phyloP scores from a whole-genome alignment of 2,329 filamentous ascomycete genomes.

The Ramularia collo-cygni region DNA sequence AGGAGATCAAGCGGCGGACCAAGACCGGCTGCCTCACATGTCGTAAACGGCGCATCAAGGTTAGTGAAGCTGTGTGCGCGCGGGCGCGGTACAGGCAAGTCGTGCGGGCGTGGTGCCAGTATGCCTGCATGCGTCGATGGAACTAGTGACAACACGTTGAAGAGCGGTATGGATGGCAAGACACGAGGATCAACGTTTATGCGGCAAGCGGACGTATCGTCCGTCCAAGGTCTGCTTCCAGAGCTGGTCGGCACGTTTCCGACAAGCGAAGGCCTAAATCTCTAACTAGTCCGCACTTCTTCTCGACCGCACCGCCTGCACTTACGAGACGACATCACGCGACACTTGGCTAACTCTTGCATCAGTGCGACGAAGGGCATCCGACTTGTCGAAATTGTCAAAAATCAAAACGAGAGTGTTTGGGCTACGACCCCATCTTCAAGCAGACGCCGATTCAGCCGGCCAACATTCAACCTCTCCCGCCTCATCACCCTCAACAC shows the following conservation, averaged over 20 bases:
- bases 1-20: constrained; percentile 69
- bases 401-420: constrained; percentile 79
- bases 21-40: constrained; percentile 48
- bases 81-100: neutral
- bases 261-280: neutral
- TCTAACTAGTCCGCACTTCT: neutral
- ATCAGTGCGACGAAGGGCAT: constrained; percentile 90
- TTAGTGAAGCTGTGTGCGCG: constrained; percentile 36
- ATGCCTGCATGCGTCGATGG: neutral
- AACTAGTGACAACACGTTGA: neutral
- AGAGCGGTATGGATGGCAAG: too few species aligned
- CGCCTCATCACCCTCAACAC: constrained; percentile 36
- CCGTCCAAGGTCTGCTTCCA: too few species aligned
- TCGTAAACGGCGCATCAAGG: constrained; percentile 63
- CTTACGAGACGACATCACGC: constrained; percentile 12
- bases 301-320: constrained; percentile 2
- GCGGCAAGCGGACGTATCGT: neutral
- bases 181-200: neutral
- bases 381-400: constrained; percentile 86
- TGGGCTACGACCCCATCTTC: constrained; percentile 84
- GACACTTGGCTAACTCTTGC: too few species aligned
- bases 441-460: constrained; percentile 61
- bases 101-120: neutral
- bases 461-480: constrained; percentile 63
- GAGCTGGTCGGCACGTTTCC: neutral